Evolutionary conservation across 805 yeast species (phyloP), one percentile per base, ranked within the genome.

Genomic region (Saturnispora serradocipensis): DNA sequence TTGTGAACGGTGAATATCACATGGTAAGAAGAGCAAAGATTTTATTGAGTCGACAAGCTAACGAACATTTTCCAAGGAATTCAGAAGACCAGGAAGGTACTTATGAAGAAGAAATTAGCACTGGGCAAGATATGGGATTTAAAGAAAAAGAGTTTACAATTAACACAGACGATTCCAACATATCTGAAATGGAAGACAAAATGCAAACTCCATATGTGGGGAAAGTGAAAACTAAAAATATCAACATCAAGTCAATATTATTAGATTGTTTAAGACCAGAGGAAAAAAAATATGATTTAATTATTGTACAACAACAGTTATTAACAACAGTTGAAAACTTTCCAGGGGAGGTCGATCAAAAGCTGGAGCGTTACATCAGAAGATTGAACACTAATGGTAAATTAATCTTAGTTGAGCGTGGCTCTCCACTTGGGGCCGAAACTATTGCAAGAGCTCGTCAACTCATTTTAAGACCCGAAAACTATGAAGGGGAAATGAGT

Each of bases 381-480:
- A 68, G 86, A 16, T 67, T 90, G 45, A 76, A 79, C 15, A 96
- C 97, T 0, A 78, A 80, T 10, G 99, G 98, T 0, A 82, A 82
- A 53, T 67, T 91, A 11, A 82, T 89, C 1, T 64, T 93, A 2
- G 69, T 90, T 3, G 98, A 93, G 68, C 74, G 97, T 56, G 99
- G 99, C 3, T 86, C 85, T 51, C 88, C 97, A 0, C 62, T 82
- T 32, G 98, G 98, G 0, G 88, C 88, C 62, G 99, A 93, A 67
- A 74, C 81, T 3, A 76, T 89, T 52, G 95, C 96, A 0, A 73
- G 97, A 50, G 97, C 97, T 4, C 75, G 99, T 61, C 97, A 91
- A 64, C 69, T 88, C 4, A 80, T 88, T 77, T 70, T 91, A n/a
- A 79, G 98, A 58, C 97, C 97, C 0, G 95, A 85, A 58, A 76